Evolutionary conservation across 2,329 filamentous ascomycete genomes (phyloP).

Genomic region (Fusarium caatingaense): DNA sequence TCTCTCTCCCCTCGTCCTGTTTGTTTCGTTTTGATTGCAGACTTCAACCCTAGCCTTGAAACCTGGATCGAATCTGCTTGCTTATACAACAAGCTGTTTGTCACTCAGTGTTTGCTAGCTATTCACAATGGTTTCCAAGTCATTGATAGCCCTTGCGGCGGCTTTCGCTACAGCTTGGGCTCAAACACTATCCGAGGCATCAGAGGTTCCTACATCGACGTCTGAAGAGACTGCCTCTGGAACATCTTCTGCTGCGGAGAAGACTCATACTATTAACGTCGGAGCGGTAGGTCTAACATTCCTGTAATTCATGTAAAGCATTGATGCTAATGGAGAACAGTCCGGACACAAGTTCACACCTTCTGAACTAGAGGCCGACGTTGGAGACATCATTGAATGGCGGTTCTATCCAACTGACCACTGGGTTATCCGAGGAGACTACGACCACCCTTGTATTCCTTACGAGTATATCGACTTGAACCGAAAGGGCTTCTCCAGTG

Average conservation of each 20-base stretch:
- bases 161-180: constrained; percentile 35
- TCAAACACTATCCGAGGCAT: constrained; percentile 22
- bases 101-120: constrained; percentile 7
- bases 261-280: constrained; percentile 44
- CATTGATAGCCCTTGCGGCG: constrained; percentile 29
- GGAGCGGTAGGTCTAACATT: constrained; percentile 38
- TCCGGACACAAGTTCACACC: constrained; percentile 50
- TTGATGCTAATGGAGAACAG: constrained; percentile 29
- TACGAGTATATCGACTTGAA: constrained; percentile 64
- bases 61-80: constrained; percentile 18
- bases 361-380: constrained; percentile 46
- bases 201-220: constrained; percentile 31
- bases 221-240: constrained; percentile 25
- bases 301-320: neutral
- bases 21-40: constrained; percentile 12
- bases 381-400: constrained; percentile 66
- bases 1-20: constrained; percentile 7
- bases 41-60: neutral
- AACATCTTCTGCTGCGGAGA: constrained; percentile 30
- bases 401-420: constrained; percentile 72
- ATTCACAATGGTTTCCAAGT: constrained; percentile 37
- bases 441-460: constrained; percentile 70
- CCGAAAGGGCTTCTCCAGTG: constrained; percentile 65
- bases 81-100: constrained; percentile 15
- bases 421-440: constrained; percentile 71